Evolutionary conservation across 257 asterid species (phyloP).

Genomic region (Nicotiana attenuata): DNA sequence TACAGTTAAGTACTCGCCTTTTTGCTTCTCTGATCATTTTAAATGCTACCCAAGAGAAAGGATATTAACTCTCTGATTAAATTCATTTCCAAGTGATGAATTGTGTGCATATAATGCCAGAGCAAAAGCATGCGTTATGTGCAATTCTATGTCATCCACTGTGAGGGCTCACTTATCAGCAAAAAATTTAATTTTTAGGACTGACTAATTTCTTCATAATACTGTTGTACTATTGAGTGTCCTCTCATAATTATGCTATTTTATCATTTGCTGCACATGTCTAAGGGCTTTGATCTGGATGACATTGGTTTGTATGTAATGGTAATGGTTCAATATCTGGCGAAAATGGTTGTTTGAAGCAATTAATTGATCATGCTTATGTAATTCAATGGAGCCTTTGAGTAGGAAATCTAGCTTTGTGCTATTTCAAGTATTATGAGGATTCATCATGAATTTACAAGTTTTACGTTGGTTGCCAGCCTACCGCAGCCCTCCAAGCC

Average conservation of each 20-base stretch:
- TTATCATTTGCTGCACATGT: conserved; percentile 65
- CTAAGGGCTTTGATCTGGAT: conserved; percentile 54
- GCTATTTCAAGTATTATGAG: conserved; percentile 27
- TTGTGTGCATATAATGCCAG: neutral
- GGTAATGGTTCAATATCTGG: conserved; percentile 24
- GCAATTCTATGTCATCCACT: neutral
- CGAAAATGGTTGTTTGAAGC: conserved; percentile 37
- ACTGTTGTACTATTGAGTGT: neutral
- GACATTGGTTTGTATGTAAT: conserved; percentile 49
- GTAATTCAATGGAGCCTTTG: conserved; percentile 62
- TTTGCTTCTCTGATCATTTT: neutral
- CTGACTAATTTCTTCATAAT: no score
- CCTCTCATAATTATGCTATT: conserved; percentile 43
- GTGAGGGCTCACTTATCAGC: neutral
- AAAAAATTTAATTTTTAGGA: neutral
- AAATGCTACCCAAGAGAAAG: neutral
- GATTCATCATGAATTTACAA: no score
- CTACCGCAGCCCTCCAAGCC: no score
- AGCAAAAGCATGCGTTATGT: neutral
- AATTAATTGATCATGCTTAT: conserved; percentile 52
- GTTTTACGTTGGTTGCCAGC: no score
- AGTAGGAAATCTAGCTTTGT: conserved; percentile 50
- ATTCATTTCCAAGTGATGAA: neutral
- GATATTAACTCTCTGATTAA: neutral
- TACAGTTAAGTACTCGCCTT: neutral